A percentile compares a stretch with the other conserved stretches of the same genome.
These are phyloP conservation scores for Panicum hallii DNA, from an alignment of 202 grass and related monocot species.

Conservation along the genomic window DNA sequence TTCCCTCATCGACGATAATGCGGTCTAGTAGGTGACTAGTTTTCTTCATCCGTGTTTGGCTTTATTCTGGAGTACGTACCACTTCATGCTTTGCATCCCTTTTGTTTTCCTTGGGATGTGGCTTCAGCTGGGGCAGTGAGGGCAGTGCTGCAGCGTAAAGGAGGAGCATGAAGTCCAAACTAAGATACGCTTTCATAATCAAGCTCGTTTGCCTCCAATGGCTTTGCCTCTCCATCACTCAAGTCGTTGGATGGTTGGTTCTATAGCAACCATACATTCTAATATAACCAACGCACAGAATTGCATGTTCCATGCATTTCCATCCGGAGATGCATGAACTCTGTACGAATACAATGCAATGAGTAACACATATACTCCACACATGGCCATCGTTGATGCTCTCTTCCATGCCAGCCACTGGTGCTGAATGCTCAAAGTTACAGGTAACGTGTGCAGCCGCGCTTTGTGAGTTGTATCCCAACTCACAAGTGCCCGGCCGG, in stretches of 20 bases:
- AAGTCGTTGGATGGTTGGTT: neutral
- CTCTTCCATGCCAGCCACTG: constrained; percentile 24
- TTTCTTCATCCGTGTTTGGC: constrained; percentile 27
- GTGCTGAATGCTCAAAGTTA: constrained; percentile 38
- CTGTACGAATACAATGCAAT: neutral
- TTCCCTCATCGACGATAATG: neutral
- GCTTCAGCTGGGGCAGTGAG: constrained; percentile 45
- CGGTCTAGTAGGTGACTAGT: constrained; percentile 33
- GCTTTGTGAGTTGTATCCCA: constrained; percentile 54
- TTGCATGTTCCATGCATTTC: neutral
- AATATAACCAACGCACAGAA: constrained; percentile 28
- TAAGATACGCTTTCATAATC: constrained; percentile 54
- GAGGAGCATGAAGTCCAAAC: constrained; percentile 49
- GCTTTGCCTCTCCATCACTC: constrained; percentile 40
- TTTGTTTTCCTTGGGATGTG: constrained; percentile 51
- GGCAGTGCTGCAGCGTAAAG: constrained; percentile 47
- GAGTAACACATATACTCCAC: neutral
- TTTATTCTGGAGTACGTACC: constrained; percentile 38
- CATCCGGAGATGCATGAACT: neutral
- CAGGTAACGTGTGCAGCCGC: constrained; percentile 20
- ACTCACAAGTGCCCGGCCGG: constrained; percentile 31
- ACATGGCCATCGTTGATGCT: constrained; percentile 4
- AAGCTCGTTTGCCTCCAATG: constrained; percentile 6
- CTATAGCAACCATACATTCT: neutral
- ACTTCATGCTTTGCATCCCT: constrained; percentile 12